Conservation (phyloP, 352 stramenopile genomes). For the Globisporangium irregulare region DNA sequence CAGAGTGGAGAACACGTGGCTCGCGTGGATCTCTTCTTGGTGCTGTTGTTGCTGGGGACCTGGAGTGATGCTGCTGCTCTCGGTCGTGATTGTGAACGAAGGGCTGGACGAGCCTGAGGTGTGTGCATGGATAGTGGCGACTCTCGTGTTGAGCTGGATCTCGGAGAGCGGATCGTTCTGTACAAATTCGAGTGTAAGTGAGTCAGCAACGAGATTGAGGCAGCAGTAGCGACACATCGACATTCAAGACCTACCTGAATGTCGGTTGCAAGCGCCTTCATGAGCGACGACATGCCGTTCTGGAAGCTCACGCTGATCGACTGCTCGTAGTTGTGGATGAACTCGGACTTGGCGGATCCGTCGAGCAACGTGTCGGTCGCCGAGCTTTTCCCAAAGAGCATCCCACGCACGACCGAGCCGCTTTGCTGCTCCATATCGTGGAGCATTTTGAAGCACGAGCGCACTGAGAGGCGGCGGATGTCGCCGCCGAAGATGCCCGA, state of each 20-base stretch:
- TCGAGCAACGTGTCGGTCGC: constrained; percentile 56
- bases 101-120: not conserved
- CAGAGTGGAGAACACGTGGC: constrained; percentile 78
- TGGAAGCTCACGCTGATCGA: constrained; percentile 86
- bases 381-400: constrained; percentile 44
- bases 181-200: not conserved
- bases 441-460: constrained; percentile 78
- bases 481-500: constrained; percentile 89
- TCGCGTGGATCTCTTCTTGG: constrained; percentile 36
- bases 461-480: constrained; percentile 72
- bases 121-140: constrained; percentile 23
- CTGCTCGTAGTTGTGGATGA: constrained; percentile 63
- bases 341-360: constrained; percentile 62
- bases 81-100: constrained; percentile 39
- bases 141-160: constrained; percentile 35
- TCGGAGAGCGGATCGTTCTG: constrained; percentile 39
- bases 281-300: constrained; percentile 73
- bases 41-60: constrained; percentile 24
- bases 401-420: constrained; percentile 74
- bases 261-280: constrained; percentile 38
- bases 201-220: not conserved
- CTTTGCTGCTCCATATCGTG: constrained; percentile 72
- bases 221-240: not conserved
- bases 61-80: constrained; percentile 27
- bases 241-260: constrained; percentile 29